Evolutionary conservation across 208 protist species (phyloP).

Genomic region (Leishmania mexicana): DNA sequence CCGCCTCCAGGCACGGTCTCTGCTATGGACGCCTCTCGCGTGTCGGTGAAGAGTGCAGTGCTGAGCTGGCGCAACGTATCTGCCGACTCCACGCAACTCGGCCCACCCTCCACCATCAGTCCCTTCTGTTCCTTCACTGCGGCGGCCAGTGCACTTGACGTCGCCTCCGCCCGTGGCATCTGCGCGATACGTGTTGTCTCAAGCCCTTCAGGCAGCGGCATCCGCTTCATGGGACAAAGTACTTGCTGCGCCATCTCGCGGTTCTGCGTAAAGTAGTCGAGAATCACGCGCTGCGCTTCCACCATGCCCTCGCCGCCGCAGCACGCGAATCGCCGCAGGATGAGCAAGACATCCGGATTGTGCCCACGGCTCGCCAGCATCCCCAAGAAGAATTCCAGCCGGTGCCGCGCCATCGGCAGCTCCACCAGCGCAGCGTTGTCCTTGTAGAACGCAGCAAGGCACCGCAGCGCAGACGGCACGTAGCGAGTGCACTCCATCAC

Average conservation of each 20-base stretch:
- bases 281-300: conserved; percentile 43
- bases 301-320: conserved; percentile 50
- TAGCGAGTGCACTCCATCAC: conserved; percentile 41
- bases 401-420: conserved; percentile 36
- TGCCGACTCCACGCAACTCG: neutral
- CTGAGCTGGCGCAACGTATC: neutral
- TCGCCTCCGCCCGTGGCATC: neutral
- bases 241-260: conserved; percentile 19
- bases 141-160: neutral
- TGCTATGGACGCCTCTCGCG: neutral
- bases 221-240: conserved; percentile 27
- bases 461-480: conserved; percentile 38
- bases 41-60: neutral
- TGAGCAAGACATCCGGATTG: conserved; percentile 31
- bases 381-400: conserved; percentile 39
- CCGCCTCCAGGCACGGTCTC: neutral
- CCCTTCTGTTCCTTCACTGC: neutral
- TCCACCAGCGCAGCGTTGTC: conserved; percentile 49
- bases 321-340: conserved; percentile 40
- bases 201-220: conserved; percentile 7
- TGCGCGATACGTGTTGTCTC: conserved; percentile 12
- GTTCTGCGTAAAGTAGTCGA: conserved; percentile 33
- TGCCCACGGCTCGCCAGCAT: conserved; percentile 31
- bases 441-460: conserved; percentile 36
- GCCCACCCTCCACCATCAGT: neutral